Conservation (phyloP, 2,329 filamentous ascomycete genomes). For the Fusarium sp. region DNA sequence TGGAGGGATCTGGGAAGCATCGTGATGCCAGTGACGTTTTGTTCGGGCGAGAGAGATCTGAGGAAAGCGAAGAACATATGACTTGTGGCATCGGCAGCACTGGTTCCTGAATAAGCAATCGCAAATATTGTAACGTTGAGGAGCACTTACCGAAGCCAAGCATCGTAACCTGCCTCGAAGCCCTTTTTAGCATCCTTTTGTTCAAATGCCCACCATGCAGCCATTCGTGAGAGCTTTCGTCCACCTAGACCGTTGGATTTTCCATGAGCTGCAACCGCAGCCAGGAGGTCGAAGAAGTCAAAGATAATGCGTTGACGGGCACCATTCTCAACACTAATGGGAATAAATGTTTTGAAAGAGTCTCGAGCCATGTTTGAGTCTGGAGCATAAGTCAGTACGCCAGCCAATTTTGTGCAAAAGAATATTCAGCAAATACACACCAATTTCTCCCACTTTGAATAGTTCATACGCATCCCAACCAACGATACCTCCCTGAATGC, state of each 20-base stretch:
- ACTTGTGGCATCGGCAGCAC: constrained; percentile 93
- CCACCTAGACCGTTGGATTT: constrained; percentile 94
- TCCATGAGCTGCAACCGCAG: constrained; percentile 90
- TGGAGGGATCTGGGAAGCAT: constrained; percentile 90
- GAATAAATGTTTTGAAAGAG: constrained; percentile 96
- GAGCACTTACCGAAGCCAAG: constrained; percentile 77
- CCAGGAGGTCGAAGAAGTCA: constrained; percentile 94
- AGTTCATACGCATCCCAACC: constrained; percentile 98
- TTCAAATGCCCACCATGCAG: constrained; percentile 99
- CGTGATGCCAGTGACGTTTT: constrained; percentile 81
- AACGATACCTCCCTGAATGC: constrained; percentile 89
- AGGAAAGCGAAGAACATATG: constrained; percentile 99
- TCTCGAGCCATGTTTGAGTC: constrained; percentile 93
- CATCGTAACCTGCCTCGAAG: constrained; percentile 93
- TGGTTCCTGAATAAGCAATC: constrained; percentile 51
- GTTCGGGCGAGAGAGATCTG: constrained; percentile 86
- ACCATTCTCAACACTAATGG: constrained; percentile 89
- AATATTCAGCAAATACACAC: constrained; percentile 56
- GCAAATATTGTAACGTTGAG: constrained; percentile 3
- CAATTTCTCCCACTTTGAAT: constrained; percentile 93
- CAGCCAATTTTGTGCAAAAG: background rate
- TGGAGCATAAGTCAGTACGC: constrained; percentile 52
- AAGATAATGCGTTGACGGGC: constrained; percentile 90
- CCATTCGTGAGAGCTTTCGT: constrained; percentile 92
- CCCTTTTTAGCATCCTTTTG: constrained; percentile 87